Conservation (phyloP, 1,284 basidiomycete species). For the Rhodotorula mucilaginosa region DNA sequence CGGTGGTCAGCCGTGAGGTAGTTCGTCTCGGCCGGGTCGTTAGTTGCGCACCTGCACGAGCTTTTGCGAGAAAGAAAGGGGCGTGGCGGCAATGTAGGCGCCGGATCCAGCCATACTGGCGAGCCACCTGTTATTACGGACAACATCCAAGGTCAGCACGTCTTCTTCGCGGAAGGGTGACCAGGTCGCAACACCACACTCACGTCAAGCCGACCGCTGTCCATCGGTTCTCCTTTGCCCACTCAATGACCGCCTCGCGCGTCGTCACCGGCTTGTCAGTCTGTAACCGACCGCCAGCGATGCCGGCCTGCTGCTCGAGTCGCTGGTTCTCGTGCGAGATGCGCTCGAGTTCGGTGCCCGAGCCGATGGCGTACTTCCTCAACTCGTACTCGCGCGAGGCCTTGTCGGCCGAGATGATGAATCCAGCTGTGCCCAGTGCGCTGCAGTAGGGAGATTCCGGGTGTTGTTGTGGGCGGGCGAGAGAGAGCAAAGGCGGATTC, state of each 20-base stretch:
- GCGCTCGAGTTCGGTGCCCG: conserved; percentile 31
- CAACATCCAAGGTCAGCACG: too few relatives aligned
- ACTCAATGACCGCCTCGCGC: conserved; percentile 33
- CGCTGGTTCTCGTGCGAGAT: conserved; percentile 24
- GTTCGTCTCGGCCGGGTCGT: too few relatives aligned
- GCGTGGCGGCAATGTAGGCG: conserved; percentile 38
- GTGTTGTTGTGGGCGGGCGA: not conserved
- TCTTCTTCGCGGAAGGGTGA: not conserved
- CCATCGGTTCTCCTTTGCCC: conserved; percentile 38
- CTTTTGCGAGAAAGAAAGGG: conserved; percentile 38
- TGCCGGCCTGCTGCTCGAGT: conserved; percentile 33
- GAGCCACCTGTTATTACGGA: conserved; percentile 21
- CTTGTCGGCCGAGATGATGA: conserved; percentile 37
- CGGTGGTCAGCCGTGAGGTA: not conserved
- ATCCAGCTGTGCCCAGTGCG: conserved; percentile 29
- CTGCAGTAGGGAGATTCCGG: not conserved
- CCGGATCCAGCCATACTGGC: conserved; percentile 35
- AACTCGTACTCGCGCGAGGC: conserved; percentile 38
- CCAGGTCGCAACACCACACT: not conserved
- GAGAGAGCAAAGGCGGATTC: not conserved
- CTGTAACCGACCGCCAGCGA: not conserved
- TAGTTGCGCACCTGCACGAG: conserved; percentile 31
- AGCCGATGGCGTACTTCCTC: conserved; percentile 31
- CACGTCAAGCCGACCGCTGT: conserved; percentile 36
- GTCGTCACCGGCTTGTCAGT: conserved; percentile 7